Evolutionary conservation across 2,329 filamentous ascomycete genomes (phyloP).

Genomic region (Leptodontidium sp.): DNA sequence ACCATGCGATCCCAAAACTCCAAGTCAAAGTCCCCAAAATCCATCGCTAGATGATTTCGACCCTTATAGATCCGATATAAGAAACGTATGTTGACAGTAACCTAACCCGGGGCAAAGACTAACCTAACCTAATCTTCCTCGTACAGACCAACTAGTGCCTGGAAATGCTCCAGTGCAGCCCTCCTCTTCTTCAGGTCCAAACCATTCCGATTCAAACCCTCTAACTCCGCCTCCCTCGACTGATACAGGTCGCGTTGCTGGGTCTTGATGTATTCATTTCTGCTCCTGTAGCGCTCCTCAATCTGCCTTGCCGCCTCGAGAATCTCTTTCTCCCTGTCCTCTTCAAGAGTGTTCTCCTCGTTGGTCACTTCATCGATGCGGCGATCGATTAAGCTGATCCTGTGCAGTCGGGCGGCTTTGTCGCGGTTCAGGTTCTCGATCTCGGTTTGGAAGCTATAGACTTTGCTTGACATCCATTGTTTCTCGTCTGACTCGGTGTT

Average conservation of each 20-base stretch:
- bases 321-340: constrained; percentile 1
- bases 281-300: constrained; percentile 1
- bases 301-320: not conserved
- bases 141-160: constrained; percentile 13
- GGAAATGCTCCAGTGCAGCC: constrained; percentile 14
- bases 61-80: too few relatives aligned
- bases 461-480: constrained; percentile 15
- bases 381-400: not conserved
- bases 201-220: not conserved
- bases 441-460: not conserved
- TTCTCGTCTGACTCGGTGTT: not conserved
- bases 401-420: not conserved
- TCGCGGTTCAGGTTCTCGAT: constrained; percentile 11
- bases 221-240: constrained; percentile 4
- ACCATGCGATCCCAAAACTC: too few relatives aligned
- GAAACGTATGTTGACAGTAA: too few relatives aligned
- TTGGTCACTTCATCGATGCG: not conserved
- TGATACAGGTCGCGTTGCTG: not conserved
- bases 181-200: constrained; percentile 5
- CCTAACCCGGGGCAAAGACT: too few relatives aligned
- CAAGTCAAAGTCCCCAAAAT: too few relatives aligned
- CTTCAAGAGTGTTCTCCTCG: constrained; percentile 6
- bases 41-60: too few relatives aligned
- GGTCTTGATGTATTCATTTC: not conserved
- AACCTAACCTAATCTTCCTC: constrained; percentile 7